phyloP scores from a whole-genome alignment of 1,284 basidiomycete species.

The Inonotus hispidus region DNA sequence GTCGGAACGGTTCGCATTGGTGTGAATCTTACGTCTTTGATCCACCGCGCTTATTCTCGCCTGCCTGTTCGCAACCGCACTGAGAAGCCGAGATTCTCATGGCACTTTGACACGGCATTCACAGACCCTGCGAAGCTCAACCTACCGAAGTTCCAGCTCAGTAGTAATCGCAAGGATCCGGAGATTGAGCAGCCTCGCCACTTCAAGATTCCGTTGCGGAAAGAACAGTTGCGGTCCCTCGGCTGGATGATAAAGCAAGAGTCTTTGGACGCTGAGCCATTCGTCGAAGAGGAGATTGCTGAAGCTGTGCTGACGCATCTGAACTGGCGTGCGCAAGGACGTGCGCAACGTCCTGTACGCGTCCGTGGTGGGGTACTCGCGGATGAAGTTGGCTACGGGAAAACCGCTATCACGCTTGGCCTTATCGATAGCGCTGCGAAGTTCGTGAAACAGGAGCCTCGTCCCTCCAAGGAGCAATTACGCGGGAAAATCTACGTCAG shows the following conservation, averaged over 20 bases:
- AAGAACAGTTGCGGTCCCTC: constrained; percentile 86
- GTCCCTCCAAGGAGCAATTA: constrained; percentile 43
- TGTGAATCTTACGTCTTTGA: constrained; percentile 81
- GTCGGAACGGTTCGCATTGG: constrained; percentile 78
- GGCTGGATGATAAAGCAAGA: constrained; percentile 93
- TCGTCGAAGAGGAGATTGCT: constrained; percentile 91
- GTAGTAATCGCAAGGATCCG: constrained; percentile 75
- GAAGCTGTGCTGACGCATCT: constrained; percentile 83
- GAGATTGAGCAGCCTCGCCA: constrained; percentile 74
- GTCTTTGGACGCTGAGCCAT: constrained; percentile 56
- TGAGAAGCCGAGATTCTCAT: constrained; percentile 57
- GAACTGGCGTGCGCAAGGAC: constrained; percentile 91
- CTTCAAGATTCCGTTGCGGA: constrained; percentile 71
- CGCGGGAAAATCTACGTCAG: constrained; percentile 68
- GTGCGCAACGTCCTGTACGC: constrained; percentile 71
- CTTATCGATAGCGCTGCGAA: constrained; percentile 70
- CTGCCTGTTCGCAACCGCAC: constrained; percentile 58
- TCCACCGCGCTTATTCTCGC: constrained; percentile 82
- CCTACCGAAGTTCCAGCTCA: constrained; percentile 60
- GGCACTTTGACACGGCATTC: constrained; percentile 80
- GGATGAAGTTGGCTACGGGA: constrained; percentile 95
- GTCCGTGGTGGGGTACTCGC: constrained; percentile 90
- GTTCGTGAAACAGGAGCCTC: constrained; percentile 52
- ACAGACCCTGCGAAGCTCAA: constrained; percentile 57
- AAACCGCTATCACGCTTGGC: constrained; percentile 92